These are phyloP conservation scores for Neoascochyta sp. DNA, from an alignment of 2,329 filamentous ascomycete genomes.

Conservation along the genomic window DNA sequence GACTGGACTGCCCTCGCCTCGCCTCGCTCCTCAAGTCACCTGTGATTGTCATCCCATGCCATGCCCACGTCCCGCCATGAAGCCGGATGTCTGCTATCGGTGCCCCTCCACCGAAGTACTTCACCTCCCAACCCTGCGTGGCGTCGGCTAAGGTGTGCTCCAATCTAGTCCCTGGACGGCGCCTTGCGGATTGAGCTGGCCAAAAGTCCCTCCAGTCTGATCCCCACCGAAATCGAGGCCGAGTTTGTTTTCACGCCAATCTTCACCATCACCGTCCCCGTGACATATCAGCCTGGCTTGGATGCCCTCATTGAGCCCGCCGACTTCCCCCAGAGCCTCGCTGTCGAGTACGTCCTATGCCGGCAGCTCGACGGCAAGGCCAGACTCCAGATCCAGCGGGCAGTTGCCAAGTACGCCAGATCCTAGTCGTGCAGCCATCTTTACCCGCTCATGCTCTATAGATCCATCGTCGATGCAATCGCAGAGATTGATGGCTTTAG, in stretches of 20 bases:
- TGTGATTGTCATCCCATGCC: too few species aligned
- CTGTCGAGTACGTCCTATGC: slow-evolving; percentile 28
- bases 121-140: slow-evolving; percentile 4
- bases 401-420: slow-evolving; percentile 23
- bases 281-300: slow-evolving; percentile 24
- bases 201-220: slow-evolving; percentile 25
- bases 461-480: slow-evolving; percentile 30
- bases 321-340: slow-evolving; percentile 26
- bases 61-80: slow-evolving; percentile 25
- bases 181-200: slow-evolving; percentile 29
- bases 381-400: slow-evolving; percentile 26
- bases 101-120: slow-evolving; percentile 27
- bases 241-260: slow-evolving; percentile 29
- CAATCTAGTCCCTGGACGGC: slow-evolving; percentile 24
- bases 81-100: slow-evolving; percentile 34
- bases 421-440: neutral
- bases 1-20: too few species aligned
- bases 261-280: slow-evolving; percentile 31
- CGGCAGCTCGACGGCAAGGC: slow-evolving; percentile 24
- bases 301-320: slow-evolving; percentile 25
- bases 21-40: too few species aligned
- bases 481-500: slow-evolving; percentile 33
- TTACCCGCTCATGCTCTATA: slow-evolving; percentile 7
- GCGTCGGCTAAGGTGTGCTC: slow-evolving; percentile 13
- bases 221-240: slow-evolving; percentile 30